A percentile compares a stretch with the other conserved stretches of the same genome.
phyloP scores from a whole-genome alignment of 192 early-diverging fungal genomes.

The Chytriomyces sp. region DNA sequence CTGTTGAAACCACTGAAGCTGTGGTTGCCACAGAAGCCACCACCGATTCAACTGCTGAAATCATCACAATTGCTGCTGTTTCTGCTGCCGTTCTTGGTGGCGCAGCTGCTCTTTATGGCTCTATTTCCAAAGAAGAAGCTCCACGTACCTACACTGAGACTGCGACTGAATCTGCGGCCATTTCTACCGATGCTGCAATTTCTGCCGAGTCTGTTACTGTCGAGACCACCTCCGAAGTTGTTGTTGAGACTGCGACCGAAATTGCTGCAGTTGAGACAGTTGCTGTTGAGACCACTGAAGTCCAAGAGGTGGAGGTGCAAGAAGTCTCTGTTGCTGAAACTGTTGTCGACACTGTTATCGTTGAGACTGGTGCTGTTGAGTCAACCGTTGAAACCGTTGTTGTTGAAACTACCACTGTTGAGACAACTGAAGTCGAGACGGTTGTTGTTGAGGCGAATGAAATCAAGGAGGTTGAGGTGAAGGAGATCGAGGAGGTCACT shows the following conservation, averaged over 20 bases:
- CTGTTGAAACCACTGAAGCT: constrained; percentile 1
- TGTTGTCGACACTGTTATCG: neutral
- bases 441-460: neutral
- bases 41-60: neutral
- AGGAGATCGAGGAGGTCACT: neutral
- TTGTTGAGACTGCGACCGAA: constrained; percentile 7
- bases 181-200: neutral
- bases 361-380: neutral
- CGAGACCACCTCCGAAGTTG: neutral
- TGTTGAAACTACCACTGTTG: neutral
- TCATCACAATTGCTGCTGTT: neutral
- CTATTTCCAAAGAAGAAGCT: neutral
- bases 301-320: neutral
- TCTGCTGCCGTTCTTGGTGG: neutral
- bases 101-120: neutral
- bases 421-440: neutral
- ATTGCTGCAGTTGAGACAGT: neutral
- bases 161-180: neutral
- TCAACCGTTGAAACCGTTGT: neutral
- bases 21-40: neutral
- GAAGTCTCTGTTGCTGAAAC: neutral
- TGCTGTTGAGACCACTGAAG: constrained; percentile 7
- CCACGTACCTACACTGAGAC: neutral
- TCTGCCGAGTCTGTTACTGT: neutral
- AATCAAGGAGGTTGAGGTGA: neutral